Conservation (phyloP, 129 eudicot species). For the Erigeron canadensis region DNA sequence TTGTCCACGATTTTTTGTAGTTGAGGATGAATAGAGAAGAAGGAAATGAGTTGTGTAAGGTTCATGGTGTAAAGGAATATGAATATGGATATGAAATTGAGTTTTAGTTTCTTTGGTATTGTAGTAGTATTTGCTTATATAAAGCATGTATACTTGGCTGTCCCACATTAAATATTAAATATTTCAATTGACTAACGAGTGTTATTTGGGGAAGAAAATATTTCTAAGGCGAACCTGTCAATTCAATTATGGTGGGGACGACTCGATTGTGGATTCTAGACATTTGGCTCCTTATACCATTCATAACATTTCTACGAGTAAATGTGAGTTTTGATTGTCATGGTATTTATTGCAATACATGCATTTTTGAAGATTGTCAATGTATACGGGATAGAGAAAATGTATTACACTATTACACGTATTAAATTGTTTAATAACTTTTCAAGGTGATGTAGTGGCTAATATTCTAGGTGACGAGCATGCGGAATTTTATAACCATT, state of each 20-base stretch:
- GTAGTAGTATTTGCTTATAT: background rate
- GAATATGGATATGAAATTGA: no score
- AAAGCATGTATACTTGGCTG: background rate
- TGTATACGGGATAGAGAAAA: no score
- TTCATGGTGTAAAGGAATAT: constrained; percentile 22
- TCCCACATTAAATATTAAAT: background rate
- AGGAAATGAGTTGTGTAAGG: constrained; percentile 10
- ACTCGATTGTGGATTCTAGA: background rate
- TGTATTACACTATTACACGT: no score
- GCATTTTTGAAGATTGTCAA: no score
- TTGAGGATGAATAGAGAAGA: constrained; percentile 50
- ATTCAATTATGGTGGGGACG: background rate
- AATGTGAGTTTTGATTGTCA: background rate
- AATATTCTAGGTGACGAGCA: no score
- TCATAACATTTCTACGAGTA: background rate
- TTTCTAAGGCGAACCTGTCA: background rate
- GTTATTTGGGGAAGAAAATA: background rate
- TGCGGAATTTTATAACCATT: no score
- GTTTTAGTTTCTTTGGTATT: background rate
- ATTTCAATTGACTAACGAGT: background rate
- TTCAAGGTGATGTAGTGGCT: no score
- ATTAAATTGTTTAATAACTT: no score
- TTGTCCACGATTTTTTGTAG: constrained; percentile 34
- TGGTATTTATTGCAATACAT: background rate
- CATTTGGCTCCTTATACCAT: background rate